These are phyloP conservation scores for Diplodia mutila DNA, from an alignment of 2,329 filamentous ascomycete genomes.

Conservation along the genomic window DNA sequence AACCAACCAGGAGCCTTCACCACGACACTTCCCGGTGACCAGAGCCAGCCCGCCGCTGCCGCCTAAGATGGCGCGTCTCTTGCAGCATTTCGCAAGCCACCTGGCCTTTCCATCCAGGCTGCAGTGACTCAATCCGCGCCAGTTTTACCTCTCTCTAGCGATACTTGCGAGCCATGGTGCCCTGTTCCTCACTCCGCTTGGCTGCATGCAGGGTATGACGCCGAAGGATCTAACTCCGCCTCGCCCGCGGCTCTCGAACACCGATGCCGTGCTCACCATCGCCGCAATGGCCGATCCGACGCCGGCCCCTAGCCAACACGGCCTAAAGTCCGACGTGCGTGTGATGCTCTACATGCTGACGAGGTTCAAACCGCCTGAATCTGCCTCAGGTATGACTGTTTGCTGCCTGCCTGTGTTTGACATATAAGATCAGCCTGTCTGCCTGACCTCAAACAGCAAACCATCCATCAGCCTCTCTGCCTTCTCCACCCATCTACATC, in stretches of 20 bases:
- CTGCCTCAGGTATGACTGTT: conserved; percentile 18
- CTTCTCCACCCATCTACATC: neutral
- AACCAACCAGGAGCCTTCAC: too few species aligned
- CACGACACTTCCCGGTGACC: conserved; percentile 10
- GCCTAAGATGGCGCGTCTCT: neutral
- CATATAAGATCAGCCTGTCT: conserved; percentile 1
- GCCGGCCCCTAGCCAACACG: neutral
- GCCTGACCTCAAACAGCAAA: neutral
- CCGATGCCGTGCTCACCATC: conserved; percentile 1
- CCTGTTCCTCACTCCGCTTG: neutral
- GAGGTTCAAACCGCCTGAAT: neutral
- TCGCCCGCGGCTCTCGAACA: neutral
- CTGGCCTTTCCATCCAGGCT: neutral
- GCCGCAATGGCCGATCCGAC: neutral
- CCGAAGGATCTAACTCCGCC: conserved; percentile 1
- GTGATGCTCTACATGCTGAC: neutral
- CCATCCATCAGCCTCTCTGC: neutral
- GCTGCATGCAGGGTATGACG: neutral
- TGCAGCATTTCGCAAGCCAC: conserved; percentile 1
- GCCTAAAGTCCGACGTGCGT: neutral
- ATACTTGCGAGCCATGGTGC: neutral
- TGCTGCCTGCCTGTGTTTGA: neutral
- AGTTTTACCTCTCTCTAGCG: neutral
- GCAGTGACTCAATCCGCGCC: conserved; percentile 3
- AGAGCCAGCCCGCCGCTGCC: neutral